Conservation (phyloP, 1,139 yeast species). For the Yamadazyma atlantica region DNA sequence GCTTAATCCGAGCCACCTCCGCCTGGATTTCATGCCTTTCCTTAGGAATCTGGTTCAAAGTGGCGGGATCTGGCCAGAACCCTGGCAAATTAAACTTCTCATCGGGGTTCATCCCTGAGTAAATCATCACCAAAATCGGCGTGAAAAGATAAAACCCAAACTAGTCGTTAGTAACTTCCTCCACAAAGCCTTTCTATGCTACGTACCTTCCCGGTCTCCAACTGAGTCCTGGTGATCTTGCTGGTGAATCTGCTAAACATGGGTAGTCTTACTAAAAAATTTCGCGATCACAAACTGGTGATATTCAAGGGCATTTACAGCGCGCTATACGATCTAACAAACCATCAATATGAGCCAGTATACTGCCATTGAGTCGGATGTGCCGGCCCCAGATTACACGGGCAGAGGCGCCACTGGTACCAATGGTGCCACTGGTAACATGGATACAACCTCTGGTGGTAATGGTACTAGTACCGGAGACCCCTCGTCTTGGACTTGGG, state of each 20-base stretch:
- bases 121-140: constrained; percentile 88
- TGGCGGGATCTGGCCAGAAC: constrained; percentile 95
- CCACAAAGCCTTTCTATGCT: background rate
- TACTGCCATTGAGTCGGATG: constrained; percentile 33
- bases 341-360: constrained; percentile 23
- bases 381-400: too few relatives aligned
- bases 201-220: constrained; percentile 69
- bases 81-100: constrained; percentile 90
- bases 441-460: constrained; percentile 3
- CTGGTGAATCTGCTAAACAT: constrained; percentile 29
- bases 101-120: constrained; percentile 88
- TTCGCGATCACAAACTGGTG: constrained; percentile 16
- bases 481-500: constrained; percentile 25
- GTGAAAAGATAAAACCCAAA: constrained; percentile 84
- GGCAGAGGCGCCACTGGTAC: constrained; percentile 3
- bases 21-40: constrained; percentile 91
- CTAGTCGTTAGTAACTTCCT: constrained; percentile 32
- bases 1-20: constrained; percentile 82
- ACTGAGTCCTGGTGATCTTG: constrained; percentile 54
- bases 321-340: too few relatives aligned
- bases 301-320: constrained; percentile 1
- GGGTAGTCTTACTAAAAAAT: constrained; percentile 33
- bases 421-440: background rate
- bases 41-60: constrained; percentile 86
- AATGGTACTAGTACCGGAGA: constrained; percentile 6